These are phyloP conservation scores for Aotearoamyces nothofagi DNA, from an alignment of 2,329 filamentous ascomycete species.

Conservation along the genomic window DNA sequence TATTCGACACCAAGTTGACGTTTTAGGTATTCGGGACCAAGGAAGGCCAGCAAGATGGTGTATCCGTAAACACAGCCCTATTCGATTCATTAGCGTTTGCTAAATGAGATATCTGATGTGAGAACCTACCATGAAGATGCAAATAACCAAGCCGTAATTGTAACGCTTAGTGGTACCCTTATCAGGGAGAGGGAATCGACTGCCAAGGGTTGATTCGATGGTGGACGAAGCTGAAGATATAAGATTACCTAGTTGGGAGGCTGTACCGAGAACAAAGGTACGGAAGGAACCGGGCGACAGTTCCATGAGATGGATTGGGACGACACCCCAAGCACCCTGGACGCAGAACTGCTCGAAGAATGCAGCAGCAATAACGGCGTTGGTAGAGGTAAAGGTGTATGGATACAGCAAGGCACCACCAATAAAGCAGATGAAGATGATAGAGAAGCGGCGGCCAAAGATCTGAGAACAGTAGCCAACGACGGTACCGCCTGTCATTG, in stretches of 20 bases:
- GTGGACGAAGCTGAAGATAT: conserved; percentile 58
- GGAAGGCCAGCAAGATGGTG: conserved; percentile 42
- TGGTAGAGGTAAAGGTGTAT: conserved; percentile 53
- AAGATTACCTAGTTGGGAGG: conserved; percentile 65
- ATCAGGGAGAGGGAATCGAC: conserved; percentile 56
- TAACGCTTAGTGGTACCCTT: conserved; percentile 37
- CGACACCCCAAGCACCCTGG: conserved; percentile 62
- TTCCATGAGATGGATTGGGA: conserved; percentile 62
- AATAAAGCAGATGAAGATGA: conserved; percentile 45
- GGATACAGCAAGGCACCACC: conserved; percentile 73
- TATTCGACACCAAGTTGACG: conserved; percentile 29
- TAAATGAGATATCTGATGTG: no score
- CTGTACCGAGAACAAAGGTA: conserved; percentile 54
- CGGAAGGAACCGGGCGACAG: conserved; percentile 55
- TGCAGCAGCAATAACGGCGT: conserved; percentile 58
- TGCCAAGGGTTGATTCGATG: conserved; percentile 62
- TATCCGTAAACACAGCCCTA: conserved; percentile 58
- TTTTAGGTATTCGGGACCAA: conserved; percentile 34
- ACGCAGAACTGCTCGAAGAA: conserved; percentile 77
- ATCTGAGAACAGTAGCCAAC: conserved; percentile 56
- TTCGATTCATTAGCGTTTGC: no score
- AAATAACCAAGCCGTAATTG: conserved; percentile 72
- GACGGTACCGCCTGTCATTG: conserved; percentile 50
- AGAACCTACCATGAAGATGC: conserved; percentile 93
- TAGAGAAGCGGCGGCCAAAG: conserved; percentile 52